Percentiles rank a stretch among this genome's conserved stretches.
Conservation (phyloP, 2,329 filamentous ascomycete genomes). For the Lachnellula arida region DNA sequence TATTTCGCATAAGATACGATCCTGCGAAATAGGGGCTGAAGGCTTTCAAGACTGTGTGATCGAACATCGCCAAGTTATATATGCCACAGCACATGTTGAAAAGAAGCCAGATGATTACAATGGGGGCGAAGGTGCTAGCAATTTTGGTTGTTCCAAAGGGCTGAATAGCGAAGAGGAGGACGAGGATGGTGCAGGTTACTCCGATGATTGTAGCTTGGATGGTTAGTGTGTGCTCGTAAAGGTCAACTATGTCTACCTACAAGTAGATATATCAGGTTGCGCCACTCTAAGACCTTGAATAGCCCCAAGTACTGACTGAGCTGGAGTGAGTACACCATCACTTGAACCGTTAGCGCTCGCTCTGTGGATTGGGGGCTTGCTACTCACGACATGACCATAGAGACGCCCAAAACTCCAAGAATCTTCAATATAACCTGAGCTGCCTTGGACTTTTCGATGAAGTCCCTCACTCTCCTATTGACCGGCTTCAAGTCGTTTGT, state of each 20-base stretch:
- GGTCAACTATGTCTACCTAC: not conserved
- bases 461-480: constrained; percentile 48
- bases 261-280: constrained; percentile 48
- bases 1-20: constrained; percentile 54
- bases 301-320: constrained; percentile 65
- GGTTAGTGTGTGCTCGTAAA: not conserved
- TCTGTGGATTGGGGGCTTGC: too few species aligned
- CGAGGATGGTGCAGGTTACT: constrained; percentile 58
- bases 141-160: constrained; percentile 60
- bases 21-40: constrained; percentile 58
- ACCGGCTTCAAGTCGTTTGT: constrained; percentile 51
- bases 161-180: constrained; percentile 59
- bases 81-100: constrained; percentile 61
- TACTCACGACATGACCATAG: constrained; percentile 53
- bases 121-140: constrained; percentile 57
- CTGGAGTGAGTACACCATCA: constrained; percentile 64
- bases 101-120: constrained; percentile 62
- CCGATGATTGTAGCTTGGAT: constrained; percentile 56
- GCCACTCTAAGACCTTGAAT: constrained; percentile 61
- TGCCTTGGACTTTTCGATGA: constrained; percentile 52
- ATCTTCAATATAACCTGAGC: constrained; percentile 52
- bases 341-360: constrained; percentile 11
- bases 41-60: constrained; percentile 50
- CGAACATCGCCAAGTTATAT: constrained; percentile 52
- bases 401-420: constrained; percentile 61